A percentile compares a stretch with the other conserved stretches of the same genome.
Evolutionary conservation across 768 basidiomycete species (phyloP).

Genomic region (Pulveroboletus sp.): DNA sequence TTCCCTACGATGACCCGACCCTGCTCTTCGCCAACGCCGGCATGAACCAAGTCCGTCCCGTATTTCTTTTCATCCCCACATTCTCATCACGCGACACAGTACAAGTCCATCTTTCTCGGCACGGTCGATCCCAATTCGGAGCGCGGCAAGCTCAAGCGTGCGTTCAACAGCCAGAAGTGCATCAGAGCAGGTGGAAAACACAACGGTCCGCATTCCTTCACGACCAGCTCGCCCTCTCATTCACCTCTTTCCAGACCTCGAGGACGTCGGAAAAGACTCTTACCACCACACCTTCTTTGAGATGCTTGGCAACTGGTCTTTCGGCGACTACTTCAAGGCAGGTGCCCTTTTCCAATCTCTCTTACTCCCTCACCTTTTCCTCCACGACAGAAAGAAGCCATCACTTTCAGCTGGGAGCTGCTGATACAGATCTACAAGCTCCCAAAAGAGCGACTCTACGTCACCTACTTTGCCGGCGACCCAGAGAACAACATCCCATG

Average conservation of each 20-base stretch:
- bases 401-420: slow-evolving; percentile 90
- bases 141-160: slow-evolving; percentile 85
- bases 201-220: slow-evolving; percentile 61
- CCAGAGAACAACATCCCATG: slow-evolving; percentile 77
- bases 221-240: not conserved
- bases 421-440: slow-evolving; percentile 86
- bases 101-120: slow-evolving; percentile 96
- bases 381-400: slow-evolving; percentile 76
- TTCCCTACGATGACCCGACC: slow-evolving; percentile 97
- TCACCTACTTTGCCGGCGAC: slow-evolving; percentile 98
- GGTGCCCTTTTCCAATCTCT: slow-evolving; percentile 6
- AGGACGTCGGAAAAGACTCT: slow-evolving; percentile 98
- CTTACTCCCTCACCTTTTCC: slow-evolving; percentile 5
- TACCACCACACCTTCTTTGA: slow-evolving; percentile 99
- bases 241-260: slow-evolving; percentile 62
- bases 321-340: slow-evolving; percentile 99
- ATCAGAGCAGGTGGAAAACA: slow-evolving; percentile 99
- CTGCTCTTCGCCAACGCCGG: slow-evolving; percentile 98
- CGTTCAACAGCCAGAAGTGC: slow-evolving; percentile 96
- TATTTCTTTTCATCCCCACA: not conserved
- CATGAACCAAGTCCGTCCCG: slow-evolving; percentile 77
- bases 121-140: slow-evolving; percentile 95
- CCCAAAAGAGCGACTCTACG: slow-evolving; percentile 87
- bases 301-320: slow-evolving; percentile 99
- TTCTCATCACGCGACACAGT: slow-evolving; percentile 45